Conservation (phyloP, 176 grass and related monocot species). For the Musa beccarii region DNA sequence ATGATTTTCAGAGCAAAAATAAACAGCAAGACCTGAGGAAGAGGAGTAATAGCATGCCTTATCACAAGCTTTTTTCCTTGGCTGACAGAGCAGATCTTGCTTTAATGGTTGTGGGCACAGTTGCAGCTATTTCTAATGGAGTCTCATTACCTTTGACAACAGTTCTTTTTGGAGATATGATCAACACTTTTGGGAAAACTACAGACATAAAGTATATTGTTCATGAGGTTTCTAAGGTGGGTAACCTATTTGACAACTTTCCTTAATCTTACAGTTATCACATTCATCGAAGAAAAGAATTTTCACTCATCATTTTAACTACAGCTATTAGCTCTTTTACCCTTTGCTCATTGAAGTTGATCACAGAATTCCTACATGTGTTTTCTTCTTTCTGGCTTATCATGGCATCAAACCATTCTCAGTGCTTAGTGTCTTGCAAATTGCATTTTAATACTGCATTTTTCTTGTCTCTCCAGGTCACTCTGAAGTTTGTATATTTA, state of each 20-base stretch:
- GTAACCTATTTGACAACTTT: neutral
- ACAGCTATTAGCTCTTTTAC: neutral
- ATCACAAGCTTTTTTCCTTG: conserved; percentile 8
- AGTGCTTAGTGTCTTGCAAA: neutral
- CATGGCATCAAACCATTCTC: neutral
- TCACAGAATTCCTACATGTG: no score
- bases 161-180: conserved; percentile 8
- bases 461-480: neutral
- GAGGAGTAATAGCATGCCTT: neutral
- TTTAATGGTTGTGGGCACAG: conserved; percentile 1
- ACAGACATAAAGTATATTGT: neutral
- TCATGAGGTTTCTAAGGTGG: conserved; percentile 13
- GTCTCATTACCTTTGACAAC: conserved; percentile 10
- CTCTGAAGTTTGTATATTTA: conserved; percentile 14
- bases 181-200: conserved; percentile 3
- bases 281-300: neutral
- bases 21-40: neutral
- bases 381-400: neutral
- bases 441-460: neutral
- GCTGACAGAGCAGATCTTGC: conserved; percentile 3
- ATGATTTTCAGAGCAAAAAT: neutral
- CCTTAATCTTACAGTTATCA: neutral
- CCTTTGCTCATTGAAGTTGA: no score
- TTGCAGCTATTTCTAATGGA: conserved; percentile 9
- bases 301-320: neutral